These are phyloP conservation scores for Yarrowia keelungensis DNA, from an alignment of 805 yeast species.

Conservation along the genomic window DNA sequence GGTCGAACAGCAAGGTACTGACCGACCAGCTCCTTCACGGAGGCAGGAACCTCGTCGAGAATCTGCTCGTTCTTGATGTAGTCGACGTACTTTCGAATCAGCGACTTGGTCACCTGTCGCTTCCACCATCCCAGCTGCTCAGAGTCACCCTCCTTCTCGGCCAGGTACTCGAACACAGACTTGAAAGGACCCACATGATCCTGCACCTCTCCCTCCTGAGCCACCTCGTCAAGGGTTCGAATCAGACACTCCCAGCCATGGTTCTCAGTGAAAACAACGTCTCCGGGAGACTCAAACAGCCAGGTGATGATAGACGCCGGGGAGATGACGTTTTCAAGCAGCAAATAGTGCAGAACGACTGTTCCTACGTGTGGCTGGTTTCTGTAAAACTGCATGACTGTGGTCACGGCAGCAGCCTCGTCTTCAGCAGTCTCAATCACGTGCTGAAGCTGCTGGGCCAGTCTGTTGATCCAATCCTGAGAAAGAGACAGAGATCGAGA, in stretches of 20 bases:
- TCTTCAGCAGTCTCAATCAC: slow-evolving; percentile 46
- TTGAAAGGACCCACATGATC: slow-evolving; percentile 18
- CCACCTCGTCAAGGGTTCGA: slow-evolving; percentile 25
- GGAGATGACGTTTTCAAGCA: slow-evolving; percentile 55
- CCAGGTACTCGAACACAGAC: slow-evolving; percentile 16
- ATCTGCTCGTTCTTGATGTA: slow-evolving; percentile 12
- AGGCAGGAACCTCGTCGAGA: background rate
- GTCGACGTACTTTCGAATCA: slow-evolving; percentile 24
- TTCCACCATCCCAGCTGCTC: slow-evolving; percentile 41
- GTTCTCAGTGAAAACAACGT: slow-evolving; percentile 48
- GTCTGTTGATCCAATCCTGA: slow-evolving; percentile 59
- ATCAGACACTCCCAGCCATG: slow-evolving; percentile 48
- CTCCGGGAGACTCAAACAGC: slow-evolving; percentile 44
- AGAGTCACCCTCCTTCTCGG: background rate
- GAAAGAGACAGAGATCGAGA: slow-evolving; percentile 85
- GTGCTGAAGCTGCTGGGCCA: slow-evolving; percentile 51
- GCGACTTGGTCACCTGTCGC: slow-evolving; percentile 17
- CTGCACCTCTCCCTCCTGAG: slow-evolving; percentile 10
- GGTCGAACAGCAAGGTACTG: slow-evolving; percentile 17
- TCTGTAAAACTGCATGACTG: slow-evolving; percentile 70
- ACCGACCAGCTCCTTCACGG: background rate
- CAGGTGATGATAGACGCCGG: slow-evolving; percentile 55
- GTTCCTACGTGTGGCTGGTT: slow-evolving; percentile 69
- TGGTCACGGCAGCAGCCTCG: slow-evolving; percentile 57
- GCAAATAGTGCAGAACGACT: slow-evolving; percentile 62